Evolutionary conservation across 305 asterid genomes (phyloP).

Genomic region (Solanum chacoense): DNA sequence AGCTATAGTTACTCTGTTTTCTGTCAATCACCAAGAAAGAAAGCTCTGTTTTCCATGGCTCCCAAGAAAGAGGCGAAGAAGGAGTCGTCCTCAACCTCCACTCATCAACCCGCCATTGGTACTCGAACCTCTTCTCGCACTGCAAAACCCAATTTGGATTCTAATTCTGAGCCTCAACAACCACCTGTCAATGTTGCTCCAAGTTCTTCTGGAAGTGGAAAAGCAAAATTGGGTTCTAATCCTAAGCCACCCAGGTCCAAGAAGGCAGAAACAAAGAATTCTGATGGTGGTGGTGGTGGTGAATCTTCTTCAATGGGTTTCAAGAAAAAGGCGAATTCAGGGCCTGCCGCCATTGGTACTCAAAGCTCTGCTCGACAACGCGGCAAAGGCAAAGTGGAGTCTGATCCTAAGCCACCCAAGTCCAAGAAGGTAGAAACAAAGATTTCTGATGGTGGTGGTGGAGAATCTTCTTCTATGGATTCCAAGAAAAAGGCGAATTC

Average conservation of each 20-base stretch:
- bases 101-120: constrained; percentile 2
- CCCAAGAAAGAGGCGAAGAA: constrained; percentile 29
- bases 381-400: not conserved
- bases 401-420: constrained; percentile 11
- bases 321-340: not conserved
- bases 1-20: not conserved
- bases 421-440: constrained; percentile 24
- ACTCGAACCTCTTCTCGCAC: constrained; percentile 36
- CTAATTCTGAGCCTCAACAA: constrained; percentile 9
- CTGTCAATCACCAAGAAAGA: not conserved
- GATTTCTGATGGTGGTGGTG: not conserved
- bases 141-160: constrained; percentile 1
- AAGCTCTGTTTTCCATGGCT: constrained; percentile 29
- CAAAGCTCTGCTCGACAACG: not conserved
- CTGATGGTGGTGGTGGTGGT: not conserved
- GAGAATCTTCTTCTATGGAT: not conserved
- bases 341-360: not conserved
- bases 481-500: not conserved
- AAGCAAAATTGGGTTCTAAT: constrained; percentile 4
- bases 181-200: constrained; percentile 10
- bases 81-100: constrained; percentile 2
- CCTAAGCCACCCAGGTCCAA: constrained; percentile 19
- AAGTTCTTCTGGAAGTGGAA: constrained; percentile 17
- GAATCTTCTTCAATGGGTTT: not conserved
- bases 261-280: constrained; percentile 14